These are phyloP conservation scores for Xerophyta viscosa DNA, from an alignment of 106 monocot genomes.

Conservation along the genomic window DNA sequence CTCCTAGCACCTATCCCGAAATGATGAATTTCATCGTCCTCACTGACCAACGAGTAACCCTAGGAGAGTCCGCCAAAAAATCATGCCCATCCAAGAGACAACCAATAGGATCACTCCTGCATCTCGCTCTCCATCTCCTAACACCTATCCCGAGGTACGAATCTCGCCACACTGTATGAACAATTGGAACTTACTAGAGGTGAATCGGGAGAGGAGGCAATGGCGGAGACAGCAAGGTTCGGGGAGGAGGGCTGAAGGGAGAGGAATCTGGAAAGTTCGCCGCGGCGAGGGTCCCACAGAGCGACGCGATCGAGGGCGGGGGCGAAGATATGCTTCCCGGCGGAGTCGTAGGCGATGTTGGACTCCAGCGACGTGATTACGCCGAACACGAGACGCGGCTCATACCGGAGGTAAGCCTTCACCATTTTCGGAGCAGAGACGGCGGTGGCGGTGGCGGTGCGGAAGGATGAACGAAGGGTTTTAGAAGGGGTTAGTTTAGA, in stretches of 20 bases:
- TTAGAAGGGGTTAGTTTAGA: too few species aligned
- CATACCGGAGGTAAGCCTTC: constrained; percentile 92
- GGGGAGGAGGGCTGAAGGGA: constrained; percentile 14
- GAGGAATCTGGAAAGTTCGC: constrained; percentile 29
- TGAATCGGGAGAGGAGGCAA: constrained; percentile 22
- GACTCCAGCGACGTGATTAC: constrained; percentile 70
- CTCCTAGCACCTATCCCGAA: too few species aligned
- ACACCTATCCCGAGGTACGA: too few species aligned
- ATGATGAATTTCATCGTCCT: too few species aligned
- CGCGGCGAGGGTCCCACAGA: constrained; percentile 58
- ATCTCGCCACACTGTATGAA: too few species aligned
- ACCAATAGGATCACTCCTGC: too few species aligned
- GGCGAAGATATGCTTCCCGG: constrained; percentile 64
- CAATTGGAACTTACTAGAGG: constrained; percentile 3
- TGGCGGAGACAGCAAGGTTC: constrained; percentile 34
- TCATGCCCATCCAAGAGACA: too few species aligned
- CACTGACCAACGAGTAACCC: too few species aligned
- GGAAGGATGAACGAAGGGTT: too few species aligned
- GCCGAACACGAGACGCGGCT: constrained; percentile 59
- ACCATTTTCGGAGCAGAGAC: constrained; percentile 38
- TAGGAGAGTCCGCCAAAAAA: too few species aligned
- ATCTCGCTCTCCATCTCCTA: too few species aligned
- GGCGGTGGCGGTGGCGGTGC: not conserved
- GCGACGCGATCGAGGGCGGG: constrained; percentile 70
- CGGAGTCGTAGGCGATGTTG: constrained; percentile 68